Percentiles rank a stretch among this genome's conserved stretches.
These are phyloP conservation scores for Sugiyamaella smithiae DNA, from an alignment of 805 yeast genomes.

Conservation along the genomic window DNA sequence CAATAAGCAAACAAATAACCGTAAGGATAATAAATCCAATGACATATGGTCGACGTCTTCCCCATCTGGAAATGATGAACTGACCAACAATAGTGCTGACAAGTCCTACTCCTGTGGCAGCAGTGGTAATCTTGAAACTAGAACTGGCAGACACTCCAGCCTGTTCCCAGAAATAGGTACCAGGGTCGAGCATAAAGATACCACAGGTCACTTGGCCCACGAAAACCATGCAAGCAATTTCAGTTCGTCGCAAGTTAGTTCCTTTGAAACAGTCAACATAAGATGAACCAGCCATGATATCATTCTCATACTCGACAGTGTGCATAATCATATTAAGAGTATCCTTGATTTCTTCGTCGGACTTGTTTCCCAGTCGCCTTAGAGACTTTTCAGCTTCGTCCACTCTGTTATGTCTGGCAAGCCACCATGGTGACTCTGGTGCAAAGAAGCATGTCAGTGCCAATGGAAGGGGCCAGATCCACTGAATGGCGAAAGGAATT, in stretches of 20 bases:
- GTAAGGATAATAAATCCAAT: constrained; percentile 10
- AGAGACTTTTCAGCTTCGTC: constrained; percentile 44
- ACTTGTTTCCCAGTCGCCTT: constrained; percentile 38
- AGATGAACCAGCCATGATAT: constrained; percentile 13
- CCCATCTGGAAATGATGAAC: constrained; percentile 39
- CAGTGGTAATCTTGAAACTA: constrained; percentile 46
- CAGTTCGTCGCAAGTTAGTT: constrained; percentile 47
- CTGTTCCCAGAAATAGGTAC: constrained; percentile 40
- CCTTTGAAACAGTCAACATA: constrained; percentile 47
- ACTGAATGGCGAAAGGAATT: constrained; percentile 56
- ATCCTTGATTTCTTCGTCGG: constrained; percentile 39
- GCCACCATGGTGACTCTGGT: constrained; percentile 56
- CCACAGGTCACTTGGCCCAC: constrained; percentile 41
- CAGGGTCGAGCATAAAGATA: background rate
- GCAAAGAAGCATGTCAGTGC: constrained; percentile 41
- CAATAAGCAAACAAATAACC: constrained; percentile 12
- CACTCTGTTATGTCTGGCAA: constrained; percentile 40
- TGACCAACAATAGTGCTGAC: constrained; percentile 41
- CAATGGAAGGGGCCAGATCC: constrained; percentile 56
- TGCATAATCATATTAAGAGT: constrained; percentile 45
- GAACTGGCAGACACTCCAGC: constrained; percentile 33
- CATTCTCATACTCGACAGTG: constrained; percentile 38
- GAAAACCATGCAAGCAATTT: constrained; percentile 42
- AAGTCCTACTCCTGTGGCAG: constrained; percentile 37
- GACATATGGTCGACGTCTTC: constrained; percentile 1